Conservation (phyloP, 2,329 filamentous ascomycete species). For the Aspergillaceae sp. region DNA sequence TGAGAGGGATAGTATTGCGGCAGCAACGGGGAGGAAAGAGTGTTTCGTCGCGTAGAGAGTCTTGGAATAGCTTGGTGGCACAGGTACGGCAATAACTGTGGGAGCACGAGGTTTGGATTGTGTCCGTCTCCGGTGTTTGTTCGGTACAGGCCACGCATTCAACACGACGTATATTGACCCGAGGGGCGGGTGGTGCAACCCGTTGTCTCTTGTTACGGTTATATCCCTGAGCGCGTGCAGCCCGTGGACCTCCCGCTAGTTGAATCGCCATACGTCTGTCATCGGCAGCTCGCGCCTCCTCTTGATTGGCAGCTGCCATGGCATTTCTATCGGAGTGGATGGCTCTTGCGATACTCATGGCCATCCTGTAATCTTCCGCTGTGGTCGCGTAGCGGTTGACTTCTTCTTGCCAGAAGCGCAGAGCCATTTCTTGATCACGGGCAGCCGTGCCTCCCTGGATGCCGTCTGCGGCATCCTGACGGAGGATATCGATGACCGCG, state of each 20-base stretch:
- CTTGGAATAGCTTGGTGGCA: conserved; percentile 9
- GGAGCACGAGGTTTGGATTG: conserved; percentile 6
- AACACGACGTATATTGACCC: not conserved
- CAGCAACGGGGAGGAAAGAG: conserved; percentile 24
- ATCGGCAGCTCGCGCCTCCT: not conserved
- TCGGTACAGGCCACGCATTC: conserved; percentile 7
- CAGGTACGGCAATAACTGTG: conserved; percentile 18
- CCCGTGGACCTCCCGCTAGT: not conserved
- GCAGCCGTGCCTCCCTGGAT: no score
- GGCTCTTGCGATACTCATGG: not conserved
- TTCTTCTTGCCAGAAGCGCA: conserved; percentile 2
- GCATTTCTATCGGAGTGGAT: not conserved
- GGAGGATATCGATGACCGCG: no score
- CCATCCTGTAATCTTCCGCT: not conserved
- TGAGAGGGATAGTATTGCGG: conserved; percentile 11
- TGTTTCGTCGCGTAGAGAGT: conserved; percentile 13
- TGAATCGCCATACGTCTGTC: not conserved
- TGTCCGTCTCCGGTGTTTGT: not conserved
- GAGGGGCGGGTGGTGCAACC: not conserved
- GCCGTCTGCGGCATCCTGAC: not conserved
- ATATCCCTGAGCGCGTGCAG: not conserved
- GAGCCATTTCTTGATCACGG: not conserved
- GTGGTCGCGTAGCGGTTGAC: not conserved
- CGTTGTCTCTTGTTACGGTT: not conserved
- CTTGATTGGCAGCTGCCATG: not conserved